Percentiles rank a stretch among this genome's conserved stretches.
These are phyloP conservation scores for Boechera stricta DNA, from an alignment of 345 rosid species.

Conservation along the genomic window DNA sequence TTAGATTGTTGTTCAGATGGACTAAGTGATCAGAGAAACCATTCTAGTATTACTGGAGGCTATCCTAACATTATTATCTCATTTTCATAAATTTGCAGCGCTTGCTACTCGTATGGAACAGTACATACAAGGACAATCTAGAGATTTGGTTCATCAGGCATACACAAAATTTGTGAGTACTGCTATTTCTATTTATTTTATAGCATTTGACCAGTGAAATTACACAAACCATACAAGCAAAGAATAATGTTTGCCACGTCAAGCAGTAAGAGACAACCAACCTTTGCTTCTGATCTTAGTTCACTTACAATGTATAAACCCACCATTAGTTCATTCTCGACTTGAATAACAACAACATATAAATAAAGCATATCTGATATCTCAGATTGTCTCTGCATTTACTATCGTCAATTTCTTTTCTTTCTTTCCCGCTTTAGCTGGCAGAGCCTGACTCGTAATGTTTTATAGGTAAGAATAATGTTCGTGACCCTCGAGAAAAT, in stretches of 20 bases:
- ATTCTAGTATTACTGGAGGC: constrained; percentile 8
- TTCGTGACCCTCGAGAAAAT: constrained; percentile 93
- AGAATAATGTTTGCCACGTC: not conserved
- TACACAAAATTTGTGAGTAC: constrained; percentile 90
- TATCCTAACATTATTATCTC: constrained; percentile 21
- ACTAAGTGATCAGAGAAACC: constrained; percentile 15
- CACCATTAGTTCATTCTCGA: constrained; percentile 13
- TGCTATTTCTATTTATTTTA: constrained; percentile 21
- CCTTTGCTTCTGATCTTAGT: constrained; percentile 20
- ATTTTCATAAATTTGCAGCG: constrained; percentile 77
- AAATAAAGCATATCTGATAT: constrained; percentile 6
- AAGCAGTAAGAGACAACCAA: not conserved
- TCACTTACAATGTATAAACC: constrained; percentile 1
- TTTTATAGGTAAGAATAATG: constrained; percentile 90
- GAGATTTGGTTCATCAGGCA: constrained; percentile 98
- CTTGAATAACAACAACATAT: constrained; percentile 6
- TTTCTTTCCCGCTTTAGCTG: not conserved
- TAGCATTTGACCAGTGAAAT: not conserved
- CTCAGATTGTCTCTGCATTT: constrained; percentile 8
- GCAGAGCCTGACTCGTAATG: constrained; percentile 30
- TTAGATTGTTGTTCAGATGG: constrained; percentile 25
- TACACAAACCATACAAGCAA: constrained; percentile 17
- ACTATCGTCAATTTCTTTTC: not conserved
- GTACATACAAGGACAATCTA: constrained; percentile 95
- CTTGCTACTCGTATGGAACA: constrained; percentile 99